Conservation (phyloP, 2,329 filamentous ascomycete genomes). For the Paraphoma sp. region DNA sequence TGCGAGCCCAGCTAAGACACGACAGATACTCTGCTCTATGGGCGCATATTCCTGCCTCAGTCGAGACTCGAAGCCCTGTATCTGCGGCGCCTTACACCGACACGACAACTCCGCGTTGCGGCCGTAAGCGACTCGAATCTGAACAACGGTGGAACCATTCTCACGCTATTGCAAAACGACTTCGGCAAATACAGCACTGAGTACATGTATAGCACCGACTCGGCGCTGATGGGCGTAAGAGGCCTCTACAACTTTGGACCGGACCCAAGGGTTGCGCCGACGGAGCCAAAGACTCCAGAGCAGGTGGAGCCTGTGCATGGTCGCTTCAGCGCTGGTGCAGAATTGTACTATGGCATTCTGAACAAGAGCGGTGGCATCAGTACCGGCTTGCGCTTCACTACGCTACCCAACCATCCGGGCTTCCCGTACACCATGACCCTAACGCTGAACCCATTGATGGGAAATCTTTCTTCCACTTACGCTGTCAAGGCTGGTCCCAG, state of each 20-base stretch:
- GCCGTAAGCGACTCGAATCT: constrained; percentile 76
- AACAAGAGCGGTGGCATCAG: constrained; percentile 95
- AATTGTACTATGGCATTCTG: constrained; percentile 92
- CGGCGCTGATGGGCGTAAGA: constrained; percentile 82
- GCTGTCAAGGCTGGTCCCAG: constrained; percentile 85
- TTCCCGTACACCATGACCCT: constrained; percentile 93
- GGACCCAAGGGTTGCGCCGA: constrained; percentile 59
- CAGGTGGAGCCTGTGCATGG: constrained; percentile 69
- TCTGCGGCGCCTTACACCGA: constrained; percentile 77
- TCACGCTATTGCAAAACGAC: constrained; percentile 80
- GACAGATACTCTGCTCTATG: constrained; percentile 71
- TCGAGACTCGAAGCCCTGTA: constrained; percentile 88
- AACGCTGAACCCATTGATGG: constrained; percentile 93
- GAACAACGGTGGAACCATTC: constrained; percentile 76
- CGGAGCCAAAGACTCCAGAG: constrained; percentile 27
- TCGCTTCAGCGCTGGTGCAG: constrained; percentile 87
- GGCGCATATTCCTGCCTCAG: constrained; percentile 80
- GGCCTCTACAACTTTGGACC: constrained; percentile 95
- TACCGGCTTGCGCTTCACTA: constrained; percentile 87
- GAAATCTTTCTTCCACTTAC: constrained; percentile 89
- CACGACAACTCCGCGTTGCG: constrained; percentile 79
- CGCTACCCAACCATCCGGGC: constrained; percentile 77
- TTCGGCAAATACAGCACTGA: constrained; percentile 87
- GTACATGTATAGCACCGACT: constrained; percentile 90
- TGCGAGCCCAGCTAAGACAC: constrained; percentile 24